Conservation (phyloP, 2,329 filamentous ascomycete species). For the Fusarium abutilonis region DNA sequence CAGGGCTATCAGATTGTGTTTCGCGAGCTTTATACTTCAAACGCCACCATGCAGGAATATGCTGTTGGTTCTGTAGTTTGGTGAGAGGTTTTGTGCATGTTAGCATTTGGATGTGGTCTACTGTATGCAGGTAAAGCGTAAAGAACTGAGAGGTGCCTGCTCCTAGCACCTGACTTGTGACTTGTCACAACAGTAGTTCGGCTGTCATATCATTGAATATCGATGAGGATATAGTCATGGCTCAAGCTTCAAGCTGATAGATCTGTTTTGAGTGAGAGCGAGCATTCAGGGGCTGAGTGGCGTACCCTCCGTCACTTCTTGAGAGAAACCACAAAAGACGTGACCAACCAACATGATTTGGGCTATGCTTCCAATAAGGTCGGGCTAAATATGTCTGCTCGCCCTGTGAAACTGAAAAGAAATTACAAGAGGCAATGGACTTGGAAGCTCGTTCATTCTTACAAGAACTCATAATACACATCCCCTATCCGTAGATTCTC, state of each 20-base stretch:
- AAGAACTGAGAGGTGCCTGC: no score
- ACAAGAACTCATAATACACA: constrained; percentile 12
- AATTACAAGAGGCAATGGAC: not conserved
- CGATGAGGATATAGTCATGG: no score
- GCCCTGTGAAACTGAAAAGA: not conserved
- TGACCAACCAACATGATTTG: not conserved
- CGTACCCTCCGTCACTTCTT: not conserved
- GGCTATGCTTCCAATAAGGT: not conserved
- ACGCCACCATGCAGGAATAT: not conserved
- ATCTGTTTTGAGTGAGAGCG: not conserved
- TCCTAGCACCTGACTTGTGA: no score
- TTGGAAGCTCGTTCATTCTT: constrained; percentile 12
- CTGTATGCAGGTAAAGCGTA: no score
- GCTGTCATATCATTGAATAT: no score
- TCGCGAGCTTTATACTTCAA: not conserved
- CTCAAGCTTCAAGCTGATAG: no score
- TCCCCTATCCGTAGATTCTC: not conserved
- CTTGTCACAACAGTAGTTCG: no score
- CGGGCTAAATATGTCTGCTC: not conserved
- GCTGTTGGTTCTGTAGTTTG: not conserved
- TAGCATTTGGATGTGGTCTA: not conserved
- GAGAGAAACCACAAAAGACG: not conserved
- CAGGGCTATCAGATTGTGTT: not conserved
- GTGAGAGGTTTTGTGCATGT: not conserved
- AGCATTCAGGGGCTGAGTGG: not conserved